Base-by-base conservation (phyloP, 768 basidiomycete species). In the Trametes sanguinea region DNA sequence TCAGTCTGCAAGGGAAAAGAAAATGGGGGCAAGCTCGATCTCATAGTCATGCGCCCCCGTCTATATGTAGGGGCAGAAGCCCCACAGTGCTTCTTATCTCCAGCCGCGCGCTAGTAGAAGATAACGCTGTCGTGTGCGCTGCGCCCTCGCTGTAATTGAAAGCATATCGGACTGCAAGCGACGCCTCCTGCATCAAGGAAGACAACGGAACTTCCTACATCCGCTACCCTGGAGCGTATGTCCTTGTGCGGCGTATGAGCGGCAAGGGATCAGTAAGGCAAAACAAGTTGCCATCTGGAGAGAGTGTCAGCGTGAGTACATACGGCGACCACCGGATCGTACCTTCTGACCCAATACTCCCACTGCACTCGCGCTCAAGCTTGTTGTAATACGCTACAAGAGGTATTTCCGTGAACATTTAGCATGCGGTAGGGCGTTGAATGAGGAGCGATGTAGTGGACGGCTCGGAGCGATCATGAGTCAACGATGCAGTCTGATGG, bases 61-160 rank as follows among this genome's bases (percentile, higher is more conserved):
- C 40, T 43, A 51, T 59, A 55, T 27, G 53, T 27, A 29, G 17
- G 13, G 47, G 3, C 11, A 37, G 45, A 54, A 48, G 53, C 46
- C 51, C 39, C 40, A 61, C 47, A 44, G 39, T 48, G 42, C 46
- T 43, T 61, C 60, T 55, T 61, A 61, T 61, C 60, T 54, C 54
- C 60, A 54, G 37, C 39, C 44, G 60, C 60, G 60, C 60, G 60
- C 48, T 27, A 44, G 27, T 14, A 33, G 39, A 46, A 17, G 60
- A 61, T 61, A 61, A 53, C 51, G n/a, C 17, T 2, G 40, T 40
- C 50, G 50, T 35, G 43, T 51, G 50, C 14, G 29, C 29, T 51
- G 39, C 13, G 33, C 32, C n/a, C 42, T 39, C 17, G 50, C 7
- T 59, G 57, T n/a, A 17, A 59, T 59, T 59, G 50, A 9, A 16